Conservation (phyloP, 768 basidiomycete genomes). For the Xerocomellus amylosporus region DNA sequence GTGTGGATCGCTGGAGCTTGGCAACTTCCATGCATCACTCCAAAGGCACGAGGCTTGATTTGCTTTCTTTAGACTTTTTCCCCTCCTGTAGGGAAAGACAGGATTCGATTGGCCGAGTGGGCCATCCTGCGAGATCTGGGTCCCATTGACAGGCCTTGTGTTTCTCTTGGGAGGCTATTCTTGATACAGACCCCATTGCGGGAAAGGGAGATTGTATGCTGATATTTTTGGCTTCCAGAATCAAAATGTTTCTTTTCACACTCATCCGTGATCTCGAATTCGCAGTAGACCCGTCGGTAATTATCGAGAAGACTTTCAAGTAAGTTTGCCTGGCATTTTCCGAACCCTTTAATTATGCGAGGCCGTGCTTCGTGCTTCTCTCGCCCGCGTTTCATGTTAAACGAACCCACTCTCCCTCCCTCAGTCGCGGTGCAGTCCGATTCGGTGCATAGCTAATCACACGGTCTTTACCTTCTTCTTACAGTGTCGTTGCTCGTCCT, state of each 20-base stretch:
- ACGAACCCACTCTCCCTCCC: slow-evolving; percentile 4
- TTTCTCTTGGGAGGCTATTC: slow-evolving; percentile 1
- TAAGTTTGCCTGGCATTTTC: slow-evolving; percentile 35
- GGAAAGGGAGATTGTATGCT: slow-evolving; percentile 3
- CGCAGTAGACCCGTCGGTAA: slow-evolving; percentile 46
- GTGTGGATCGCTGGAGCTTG: slow-evolving; percentile 8
- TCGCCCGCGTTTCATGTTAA: slow-evolving; percentile 19
- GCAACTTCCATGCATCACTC: slow-evolving; percentile 4
- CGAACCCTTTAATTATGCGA: slow-evolving; percentile 24
- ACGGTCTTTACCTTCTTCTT: slow-evolving; percentile 6
- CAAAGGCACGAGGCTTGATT: slow-evolving; percentile 13
- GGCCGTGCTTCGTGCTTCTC: slow-evolving; percentile 12
- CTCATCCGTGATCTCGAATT: slow-evolving; percentile 58
- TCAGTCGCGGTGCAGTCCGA: slow-evolving; percentile 9
- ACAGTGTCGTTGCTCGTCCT: slow-evolving; percentile 54
- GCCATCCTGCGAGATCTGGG: not conserved
- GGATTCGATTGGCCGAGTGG: slow-evolving; percentile 5
- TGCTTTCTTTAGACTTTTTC: slow-evolving; percentile 24
- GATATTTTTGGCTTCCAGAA: slow-evolving; percentile 40
- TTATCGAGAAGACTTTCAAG: slow-evolving; percentile 65
- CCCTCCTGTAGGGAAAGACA: slow-evolving; percentile 7
- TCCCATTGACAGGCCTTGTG: not conserved
- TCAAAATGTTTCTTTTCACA: slow-evolving; percentile 60
- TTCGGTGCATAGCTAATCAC: slow-evolving; percentile 14
- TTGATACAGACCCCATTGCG: not conserved